Percentiles rank a stretch among this genome's conserved stretches.
These are phyloP conservation scores for Aspergillus unguis DNA, from an alignment of 2,329 filamentous ascomycete genomes.

Conservation along the genomic window DNA sequence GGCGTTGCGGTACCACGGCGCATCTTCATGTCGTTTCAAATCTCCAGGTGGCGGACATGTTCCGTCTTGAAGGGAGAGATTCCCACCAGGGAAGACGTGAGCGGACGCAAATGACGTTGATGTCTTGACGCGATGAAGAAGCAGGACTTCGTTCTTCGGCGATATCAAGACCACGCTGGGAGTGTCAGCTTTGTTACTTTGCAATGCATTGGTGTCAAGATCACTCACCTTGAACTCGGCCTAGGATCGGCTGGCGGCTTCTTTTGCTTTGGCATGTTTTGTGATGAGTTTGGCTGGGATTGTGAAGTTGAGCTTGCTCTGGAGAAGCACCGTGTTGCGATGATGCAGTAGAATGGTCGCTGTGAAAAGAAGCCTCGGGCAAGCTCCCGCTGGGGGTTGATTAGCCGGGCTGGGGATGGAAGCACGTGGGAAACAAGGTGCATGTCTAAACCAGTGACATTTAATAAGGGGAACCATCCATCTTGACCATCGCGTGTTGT, in stretches of 20 bases:
- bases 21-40: constrained; percentile 64
- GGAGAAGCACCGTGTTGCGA: not conserved
- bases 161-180: constrained; percentile 78
- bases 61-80: constrained; percentile 75
- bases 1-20: constrained; percentile 69
- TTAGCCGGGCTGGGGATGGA: constrained; percentile 11
- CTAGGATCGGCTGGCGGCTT: constrained; percentile 49
- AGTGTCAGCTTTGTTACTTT: constrained; percentile 12
- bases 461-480: too few species aligned
- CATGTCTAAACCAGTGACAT: constrained; percentile 5
- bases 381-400: constrained; percentile 7
- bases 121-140: constrained; percentile 79
- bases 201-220: not conserved
- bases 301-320: constrained; percentile 17
- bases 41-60: constrained; percentile 49
- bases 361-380: constrained; percentile 6
- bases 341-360: not conserved
- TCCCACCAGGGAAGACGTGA: constrained; percentile 90
- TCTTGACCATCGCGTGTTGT: too few species aligned
- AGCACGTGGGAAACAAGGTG: constrained; percentile 7
- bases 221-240: constrained; percentile 61
- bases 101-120: constrained; percentile 84
- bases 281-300: constrained; percentile 5
- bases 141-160: constrained; percentile 77
- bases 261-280: constrained; percentile 29